Conservation (phyloP, 208 protist genomes). For the Trypanosoma caninum region DNA sequence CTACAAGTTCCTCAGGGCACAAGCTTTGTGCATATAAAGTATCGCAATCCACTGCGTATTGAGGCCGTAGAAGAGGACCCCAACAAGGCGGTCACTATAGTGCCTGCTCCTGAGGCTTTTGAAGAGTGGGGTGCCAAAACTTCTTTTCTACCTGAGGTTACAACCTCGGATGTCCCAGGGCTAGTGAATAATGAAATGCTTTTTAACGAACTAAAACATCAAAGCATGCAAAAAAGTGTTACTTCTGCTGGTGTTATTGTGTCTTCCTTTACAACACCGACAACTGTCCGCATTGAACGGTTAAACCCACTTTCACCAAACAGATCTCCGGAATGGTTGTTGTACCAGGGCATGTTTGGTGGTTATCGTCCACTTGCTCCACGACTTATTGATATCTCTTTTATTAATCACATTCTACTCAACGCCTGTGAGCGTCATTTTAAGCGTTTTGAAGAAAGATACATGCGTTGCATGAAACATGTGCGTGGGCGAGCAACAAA, state of each 20-base stretch:
- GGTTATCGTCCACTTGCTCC: constrained; percentile 73
- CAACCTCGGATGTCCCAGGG: constrained; percentile 29
- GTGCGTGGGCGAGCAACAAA: constrained; percentile 62
- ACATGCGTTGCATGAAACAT: constrained; percentile 52
- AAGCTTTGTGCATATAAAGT: constrained; percentile 84
- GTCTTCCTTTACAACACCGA: constrained; percentile 66
- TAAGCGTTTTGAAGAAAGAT: constrained; percentile 70
- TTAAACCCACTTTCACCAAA: constrained; percentile 85
- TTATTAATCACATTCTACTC: constrained; percentile 81
- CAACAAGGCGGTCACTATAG: neutral
- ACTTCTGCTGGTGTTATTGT: constrained; percentile 28
- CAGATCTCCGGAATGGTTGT: constrained; percentile 76
- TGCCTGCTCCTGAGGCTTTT: constrained; percentile 9
- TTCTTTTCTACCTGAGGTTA: constrained; percentile 18
- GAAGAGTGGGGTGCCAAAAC: constrained; percentile 51
- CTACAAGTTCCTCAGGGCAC: constrained; percentile 69
- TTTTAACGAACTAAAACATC: constrained; percentile 57
- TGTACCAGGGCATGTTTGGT: constrained; percentile 78
- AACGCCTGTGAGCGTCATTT: constrained; percentile 77
- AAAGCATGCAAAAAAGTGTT: constrained; percentile 24
- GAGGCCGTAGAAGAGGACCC: constrained; percentile 8
- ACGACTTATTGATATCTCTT: constrained; percentile 76
- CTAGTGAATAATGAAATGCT: constrained; percentile 31
- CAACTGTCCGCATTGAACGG: constrained; percentile 64
- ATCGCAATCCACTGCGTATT: constrained; percentile 35